Base-by-base conservation (phyloP, 2,329 filamentous ascomycete species). In the Calonectria honghensis region DNA sequence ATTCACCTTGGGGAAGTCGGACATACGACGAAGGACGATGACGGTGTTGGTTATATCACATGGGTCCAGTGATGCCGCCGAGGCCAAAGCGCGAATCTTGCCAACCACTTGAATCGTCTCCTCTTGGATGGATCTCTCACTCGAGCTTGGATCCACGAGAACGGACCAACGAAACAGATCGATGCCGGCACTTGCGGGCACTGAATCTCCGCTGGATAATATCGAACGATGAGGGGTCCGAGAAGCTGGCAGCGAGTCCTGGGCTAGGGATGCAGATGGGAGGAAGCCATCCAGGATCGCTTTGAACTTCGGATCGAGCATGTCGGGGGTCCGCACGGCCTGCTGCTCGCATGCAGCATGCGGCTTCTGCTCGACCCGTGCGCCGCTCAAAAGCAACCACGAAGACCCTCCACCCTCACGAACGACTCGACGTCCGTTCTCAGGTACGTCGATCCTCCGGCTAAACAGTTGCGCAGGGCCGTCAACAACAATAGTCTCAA, bases 401-500 rank as follows among this genome's bases (percentile, higher is more conserved):
- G 92, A 91, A 70, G 92, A 94, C 13, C 96, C 96, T 9, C 95
- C 96, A 51, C 94, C 94, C 78, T 94, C 94, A 48, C 84, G 86
- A 7, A 94, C 87, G 6, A 92, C 85, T 67, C 85, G 86, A 72
- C 86, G 89, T 73, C 89, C 89, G 5, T 84, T 83, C 2, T 91
- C 89, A 0, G 86, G 86, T 39, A 98, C 87, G 52, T 88, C 86
- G 75, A 98, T 94, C 67, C 89, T 90, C 77, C 89, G 90, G 85
- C 91, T 93, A 89, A 97, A 98, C 74, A 98, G 83, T 65, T 87
- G 86, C 0, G 82, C 80, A 11, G 96, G 96, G 14, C 96, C 97
- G 84, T 96, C 92, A 45, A 98, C 82, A 57, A 97, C 95, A 68
- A 98, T 87, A 37, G 96, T 98, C 89, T 98, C 97, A 84, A 97